These are phyloP conservation scores for Urochloa ruziziensis DNA, from an alignment of 176 grass and related monocot species.

Conservation along the genomic window DNA sequence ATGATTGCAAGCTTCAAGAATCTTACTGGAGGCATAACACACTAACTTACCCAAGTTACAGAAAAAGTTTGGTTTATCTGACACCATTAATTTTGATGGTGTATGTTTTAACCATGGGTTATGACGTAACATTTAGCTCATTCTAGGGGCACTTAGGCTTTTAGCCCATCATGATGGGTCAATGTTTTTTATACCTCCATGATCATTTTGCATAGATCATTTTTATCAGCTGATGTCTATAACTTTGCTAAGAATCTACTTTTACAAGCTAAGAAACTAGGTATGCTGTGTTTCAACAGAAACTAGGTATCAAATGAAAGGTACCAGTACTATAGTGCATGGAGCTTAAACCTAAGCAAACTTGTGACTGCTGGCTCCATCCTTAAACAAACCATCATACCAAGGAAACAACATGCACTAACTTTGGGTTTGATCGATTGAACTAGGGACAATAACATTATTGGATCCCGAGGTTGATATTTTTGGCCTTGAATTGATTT, in stretches of 20 bases:
- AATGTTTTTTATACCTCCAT: too few species aligned
- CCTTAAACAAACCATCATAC: neutral
- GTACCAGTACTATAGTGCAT: conserved; percentile 17
- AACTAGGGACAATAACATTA: neutral
- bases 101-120: neutral
- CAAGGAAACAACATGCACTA: neutral
- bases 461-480: neutral
- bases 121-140: neutral
- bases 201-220: neutral
- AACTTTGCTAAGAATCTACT: neutral
- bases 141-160: too few species aligned
- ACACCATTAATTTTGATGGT: neutral
- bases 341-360: neutral
- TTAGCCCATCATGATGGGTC: too few species aligned
- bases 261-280: conserved; percentile 10
- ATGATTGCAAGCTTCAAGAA: conserved; percentile 38
- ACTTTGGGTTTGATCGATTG: neutral
- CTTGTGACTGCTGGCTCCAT: neutral
- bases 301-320: neutral
- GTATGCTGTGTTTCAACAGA: neutral
- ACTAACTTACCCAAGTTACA: conserved; percentile 26
- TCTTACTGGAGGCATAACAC: conserved; percentile 13
- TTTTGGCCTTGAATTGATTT: neutral
- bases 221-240: conserved; percentile 2
- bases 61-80: conserved; percentile 12